Evolutionary conservation across 2,329 filamentous ascomycete species (phyloP), one percentile per base, ranked within the genome.

Genomic region (Colletotrichum godetiae): DNA sequence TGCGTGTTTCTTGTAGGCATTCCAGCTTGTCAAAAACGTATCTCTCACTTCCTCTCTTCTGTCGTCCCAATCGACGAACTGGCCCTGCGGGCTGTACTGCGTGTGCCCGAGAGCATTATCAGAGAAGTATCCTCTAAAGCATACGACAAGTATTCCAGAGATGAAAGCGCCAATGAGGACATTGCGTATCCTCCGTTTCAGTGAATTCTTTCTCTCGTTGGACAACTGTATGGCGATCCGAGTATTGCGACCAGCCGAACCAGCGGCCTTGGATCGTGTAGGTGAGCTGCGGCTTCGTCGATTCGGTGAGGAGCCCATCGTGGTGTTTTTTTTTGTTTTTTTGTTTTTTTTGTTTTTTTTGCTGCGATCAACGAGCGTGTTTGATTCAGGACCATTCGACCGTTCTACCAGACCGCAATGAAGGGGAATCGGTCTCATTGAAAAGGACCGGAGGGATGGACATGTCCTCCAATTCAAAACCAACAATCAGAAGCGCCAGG

Each of bases 11-110:
- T 95, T 93, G 82, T 99, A 99, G 8, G 93, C 93, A 80, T 95
- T 92, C 94, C 95, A 98, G 80, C 95, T 98, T 76, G 96, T 85
- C 82, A 93, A 89, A 82, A 99, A 98, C 19, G 94, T 95, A 80
- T 97, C 94, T 73, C 93, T 94, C 4, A 98, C 97, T 76, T 89
- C 90, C 76, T 97, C 91, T 78, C 93, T 90, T 79, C 96, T 89
- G 76, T 90, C 88, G 46, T 90, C 83, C 97, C 97, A 99, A 80
- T 97, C 89, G 1, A 90, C 86, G 19, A 81, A 82, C 29, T 78
- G 80, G 60, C 42, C 29, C 8, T 61, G 27, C 3, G 22, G 42
- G 5, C 31, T 29, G 29, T 61, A 33, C 5, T 53, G 29, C 22
- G 42, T 7, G n/a, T 61, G 24, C 12, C 42, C 56, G 12, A 67